Conservation (phyloP, 805 yeast genomes). For the Candida coleopterorum region DNA sequence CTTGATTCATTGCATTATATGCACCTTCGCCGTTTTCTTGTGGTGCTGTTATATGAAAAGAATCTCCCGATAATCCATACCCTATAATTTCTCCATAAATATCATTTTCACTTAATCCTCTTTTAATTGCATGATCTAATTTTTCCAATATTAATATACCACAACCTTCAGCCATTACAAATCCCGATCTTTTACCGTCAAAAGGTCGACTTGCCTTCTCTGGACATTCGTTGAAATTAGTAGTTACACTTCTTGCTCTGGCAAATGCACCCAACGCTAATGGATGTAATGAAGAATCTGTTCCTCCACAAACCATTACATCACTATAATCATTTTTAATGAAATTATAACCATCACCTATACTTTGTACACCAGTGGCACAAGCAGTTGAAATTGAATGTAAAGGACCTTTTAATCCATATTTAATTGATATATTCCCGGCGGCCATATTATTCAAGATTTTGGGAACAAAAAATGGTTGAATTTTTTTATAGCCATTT, state of each 20-base stretch:
- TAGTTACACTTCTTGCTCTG: conserved; percentile 74
- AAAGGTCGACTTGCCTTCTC: conserved; percentile 78
- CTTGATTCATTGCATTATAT: conserved; percentile 71
- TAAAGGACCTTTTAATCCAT: conserved; percentile 76
- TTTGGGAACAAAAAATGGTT: conserved; percentile 84
- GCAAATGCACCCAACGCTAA: conserved; percentile 87
- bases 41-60: conserved; percentile 91
- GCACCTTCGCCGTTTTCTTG: conserved; percentile 82
- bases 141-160: conserved; percentile 78
- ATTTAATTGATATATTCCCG: conserved; percentile 79
- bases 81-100: conserved; percentile 83
- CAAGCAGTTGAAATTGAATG: conserved; percentile 93
- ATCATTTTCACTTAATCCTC: conserved; percentile 47
- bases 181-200: conserved; percentile 73
- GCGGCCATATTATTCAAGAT: conserved; percentile 90
- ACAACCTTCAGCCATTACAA: conserved; percentile 90
- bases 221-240: conserved; percentile 60
- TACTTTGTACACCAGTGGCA: conserved; percentile 91
- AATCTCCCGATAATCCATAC: conserved; percentile 90
- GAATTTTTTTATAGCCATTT: conserved; percentile 58
- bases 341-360: conserved; percentile 88
- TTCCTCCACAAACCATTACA: conserved; percentile 90
- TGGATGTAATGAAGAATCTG: conserved; percentile 86
- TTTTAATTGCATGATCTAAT: conserved; percentile 62
- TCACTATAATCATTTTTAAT: conserved; percentile 77